Evolutionary conservation across 2,329 filamentous ascomycete species (phyloP).

Genomic region (Botryotinia convoluta): DNA sequence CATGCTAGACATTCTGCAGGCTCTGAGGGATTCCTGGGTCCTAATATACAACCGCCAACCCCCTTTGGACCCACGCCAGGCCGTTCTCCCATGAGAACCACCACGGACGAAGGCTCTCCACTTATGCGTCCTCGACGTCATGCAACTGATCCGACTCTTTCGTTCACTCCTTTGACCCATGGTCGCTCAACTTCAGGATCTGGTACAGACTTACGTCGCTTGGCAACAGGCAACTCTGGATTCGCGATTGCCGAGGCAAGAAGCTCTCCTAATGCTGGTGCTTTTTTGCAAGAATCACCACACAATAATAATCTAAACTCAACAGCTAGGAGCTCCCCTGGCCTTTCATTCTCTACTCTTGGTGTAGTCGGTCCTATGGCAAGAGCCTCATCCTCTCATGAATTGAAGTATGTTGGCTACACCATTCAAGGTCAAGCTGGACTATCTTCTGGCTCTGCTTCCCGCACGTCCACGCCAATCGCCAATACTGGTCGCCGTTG

Average conservation of each 20-base stretch:
- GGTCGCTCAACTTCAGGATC: background rate
- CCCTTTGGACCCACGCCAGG: background rate
- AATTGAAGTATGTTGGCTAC: background rate
- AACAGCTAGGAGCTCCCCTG: conserved; percentile 6
- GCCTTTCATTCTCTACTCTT: background rate
- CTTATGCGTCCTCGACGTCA: conserved; percentile 3
- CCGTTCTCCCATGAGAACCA: conserved; percentile 1
- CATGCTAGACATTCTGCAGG: too few relatives aligned
- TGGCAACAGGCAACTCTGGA: background rate
- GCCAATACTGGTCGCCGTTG: background rate
- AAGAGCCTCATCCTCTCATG: background rate
- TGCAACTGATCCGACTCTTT: background rate
- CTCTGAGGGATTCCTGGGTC: background rate
- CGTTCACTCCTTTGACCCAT: background rate
- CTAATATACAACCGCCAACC: background rate
- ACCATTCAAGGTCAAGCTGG: background rate
- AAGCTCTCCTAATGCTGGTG: background rate
- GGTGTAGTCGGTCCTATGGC: background rate
- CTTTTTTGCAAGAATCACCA: background rate
- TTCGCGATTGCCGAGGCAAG: background rate
- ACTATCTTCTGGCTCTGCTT: background rate
- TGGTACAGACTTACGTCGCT: conserved; percentile 1
- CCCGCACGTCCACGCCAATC: background rate
- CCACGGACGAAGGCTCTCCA: conserved; percentile 13
- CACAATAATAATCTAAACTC: background rate